Evolutionary conservation across 768 basidiomycete species (phyloP).

Genomic region (Pholiota conissans): DNA sequence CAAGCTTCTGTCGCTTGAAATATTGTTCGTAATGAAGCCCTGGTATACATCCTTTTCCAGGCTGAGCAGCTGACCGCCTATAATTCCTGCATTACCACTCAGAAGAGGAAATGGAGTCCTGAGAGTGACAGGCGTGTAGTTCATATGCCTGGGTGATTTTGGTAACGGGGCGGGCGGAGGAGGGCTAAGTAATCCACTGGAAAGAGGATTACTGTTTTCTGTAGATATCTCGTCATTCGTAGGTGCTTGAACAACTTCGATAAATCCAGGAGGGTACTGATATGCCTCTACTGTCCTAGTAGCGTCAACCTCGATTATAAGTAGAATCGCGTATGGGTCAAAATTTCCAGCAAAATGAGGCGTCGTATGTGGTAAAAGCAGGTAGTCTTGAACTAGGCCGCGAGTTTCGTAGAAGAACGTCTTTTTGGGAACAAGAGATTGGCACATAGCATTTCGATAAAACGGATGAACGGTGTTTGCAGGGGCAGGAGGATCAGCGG

Average conservation of each 20-base stretch:
- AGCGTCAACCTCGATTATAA: constrained; percentile 50
- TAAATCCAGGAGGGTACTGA: constrained; percentile 65
- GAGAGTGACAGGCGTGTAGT: constrained; percentile 1
- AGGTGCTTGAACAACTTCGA: constrained; percentile 12
- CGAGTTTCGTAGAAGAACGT: constrained; percentile 58
- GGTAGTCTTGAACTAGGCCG: constrained; percentile 73
- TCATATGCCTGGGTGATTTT: constrained; percentile 15
- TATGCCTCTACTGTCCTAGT: constrained; percentile 59
- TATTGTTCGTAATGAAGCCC: constrained; percentile 29
- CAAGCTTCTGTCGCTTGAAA: constrained; percentile 25
- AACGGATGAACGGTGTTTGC: constrained; percentile 38
- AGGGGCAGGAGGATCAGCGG: constrained; percentile 30
- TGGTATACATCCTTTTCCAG: constrained; percentile 51
- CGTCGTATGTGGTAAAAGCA: constrained; percentile 66
- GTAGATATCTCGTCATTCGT: not conserved
- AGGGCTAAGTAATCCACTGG: constrained; percentile 9
- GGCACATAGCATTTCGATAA: constrained; percentile 63
- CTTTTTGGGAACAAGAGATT: constrained; percentile 50
- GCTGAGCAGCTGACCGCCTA: constrained; percentile 43
- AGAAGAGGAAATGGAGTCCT: constrained; percentile 17
- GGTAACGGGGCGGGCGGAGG: constrained; percentile 12
- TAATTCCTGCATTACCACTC: constrained; percentile 29
- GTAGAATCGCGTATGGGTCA: constrained; percentile 69
- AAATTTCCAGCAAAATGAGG: constrained; percentile 69
- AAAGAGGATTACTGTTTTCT: not conserved